Evolutionary conservation across 306 rosid species (phyloP).

Genomic region (Fragaria vesca): DNA sequence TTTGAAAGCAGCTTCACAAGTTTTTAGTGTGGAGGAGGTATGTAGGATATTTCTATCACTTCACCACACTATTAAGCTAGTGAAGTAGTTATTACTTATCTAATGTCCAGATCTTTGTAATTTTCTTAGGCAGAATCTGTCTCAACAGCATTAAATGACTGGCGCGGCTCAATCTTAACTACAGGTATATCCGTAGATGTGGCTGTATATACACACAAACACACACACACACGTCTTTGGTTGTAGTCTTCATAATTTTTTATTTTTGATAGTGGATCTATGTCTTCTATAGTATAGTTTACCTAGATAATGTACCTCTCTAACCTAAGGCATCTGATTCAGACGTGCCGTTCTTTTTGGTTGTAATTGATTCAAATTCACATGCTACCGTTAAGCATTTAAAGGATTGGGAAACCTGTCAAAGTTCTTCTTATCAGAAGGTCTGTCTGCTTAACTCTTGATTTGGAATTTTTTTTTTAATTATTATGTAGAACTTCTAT

Average conservation of each 20-base stretch:
- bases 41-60: conserved; percentile 23
- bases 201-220: too few species aligned
- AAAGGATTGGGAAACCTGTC: conserved; percentile 75
- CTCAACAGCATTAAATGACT: conserved; percentile 68
- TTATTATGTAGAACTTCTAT: conserved; percentile 17
- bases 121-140: conserved; percentile 66
- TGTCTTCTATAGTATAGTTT: not conserved
- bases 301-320: conserved; percentile 14
- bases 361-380: conserved; percentile 58
- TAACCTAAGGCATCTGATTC: conserved; percentile 30
- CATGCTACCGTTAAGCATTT: conserved; percentile 59
- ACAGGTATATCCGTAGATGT: conserved; percentile 42
- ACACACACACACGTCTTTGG: too few species aligned
- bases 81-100: conserved; percentile 11
- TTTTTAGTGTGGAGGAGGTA: conserved; percentile 72
- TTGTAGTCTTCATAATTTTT: too few species aligned
- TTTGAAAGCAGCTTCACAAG: conserved; percentile 70
- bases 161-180: conserved; percentile 76
- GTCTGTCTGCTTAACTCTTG: conserved; percentile 41
- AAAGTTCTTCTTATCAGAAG: conserved; percentile 48
- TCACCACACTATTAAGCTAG: conserved; percentile 11
- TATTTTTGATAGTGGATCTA: not conserved
- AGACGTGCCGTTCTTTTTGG: conserved; percentile 84
- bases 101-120: conserved; percentile 15
- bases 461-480: not conserved